These are phyloP conservation scores for Rhodotorula sp. DNA, from an alignment of 1,284 basidiomycete genomes.

Conservation along the genomic window DNA sequence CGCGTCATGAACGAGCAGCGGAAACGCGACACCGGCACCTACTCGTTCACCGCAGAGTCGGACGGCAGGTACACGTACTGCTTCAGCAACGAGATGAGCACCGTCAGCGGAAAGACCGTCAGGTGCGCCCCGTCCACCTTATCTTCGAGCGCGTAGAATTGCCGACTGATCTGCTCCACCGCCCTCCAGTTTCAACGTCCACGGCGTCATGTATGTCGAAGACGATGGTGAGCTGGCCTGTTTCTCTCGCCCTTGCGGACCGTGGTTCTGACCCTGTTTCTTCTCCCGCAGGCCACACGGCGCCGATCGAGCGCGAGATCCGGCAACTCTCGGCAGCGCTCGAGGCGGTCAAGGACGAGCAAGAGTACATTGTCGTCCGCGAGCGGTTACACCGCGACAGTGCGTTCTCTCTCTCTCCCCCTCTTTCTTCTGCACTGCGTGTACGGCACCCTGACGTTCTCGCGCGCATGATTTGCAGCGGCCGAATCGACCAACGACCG, in stretches of 20 bases:
- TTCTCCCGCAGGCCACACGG: constrained; percentile 55
- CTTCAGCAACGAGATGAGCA: constrained; percentile 97
- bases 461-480: constrained; percentile 42
- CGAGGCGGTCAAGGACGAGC: constrained; percentile 93
- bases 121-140: constrained; percentile 58
- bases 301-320: constrained; percentile 95
- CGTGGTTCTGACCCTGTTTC: background rate
- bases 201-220: constrained; percentile 88
- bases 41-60: constrained; percentile 77
- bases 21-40: constrained; percentile 83
- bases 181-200: constrained; percentile 85
- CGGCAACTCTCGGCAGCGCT: constrained; percentile 79
- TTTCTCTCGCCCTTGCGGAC: background rate
- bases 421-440: too few relatives aligned
- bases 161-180: background rate
- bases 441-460: background rate
- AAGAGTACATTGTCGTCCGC: constrained; percentile 94
- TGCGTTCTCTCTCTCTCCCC: constrained; percentile 42
- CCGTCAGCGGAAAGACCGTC: constrained; percentile 89
- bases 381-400: constrained; percentile 90
- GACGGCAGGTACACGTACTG: constrained; percentile 93
- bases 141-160: background rate
- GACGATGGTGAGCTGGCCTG: constrained; percentile 65
- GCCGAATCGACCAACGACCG: constrained; percentile 69
- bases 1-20: constrained; percentile 71